phyloP scores from a whole-genome alignment of 2,329 filamentous ascomycete species.

The Monosporascus sp. region DNA sequence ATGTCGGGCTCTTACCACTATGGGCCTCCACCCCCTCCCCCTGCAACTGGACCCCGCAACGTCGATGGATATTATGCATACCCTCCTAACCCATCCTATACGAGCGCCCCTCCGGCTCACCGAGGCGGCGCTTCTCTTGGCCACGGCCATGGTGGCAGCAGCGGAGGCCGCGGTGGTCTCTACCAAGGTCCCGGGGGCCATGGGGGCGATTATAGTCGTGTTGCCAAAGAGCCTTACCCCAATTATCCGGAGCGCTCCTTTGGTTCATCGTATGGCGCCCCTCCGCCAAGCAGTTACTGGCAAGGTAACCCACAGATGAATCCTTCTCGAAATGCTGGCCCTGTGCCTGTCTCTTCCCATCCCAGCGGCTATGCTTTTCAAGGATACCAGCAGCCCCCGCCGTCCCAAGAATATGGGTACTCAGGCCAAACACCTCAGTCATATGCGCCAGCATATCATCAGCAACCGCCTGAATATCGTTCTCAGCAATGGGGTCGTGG shows the following conservation, averaged over 20 bases:
- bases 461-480: conserved; percentile 31
- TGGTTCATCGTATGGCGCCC: conserved; percentile 17
- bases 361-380: conserved; percentile 30
- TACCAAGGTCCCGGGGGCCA: conserved; percentile 13
- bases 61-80: conserved; percentile 10
- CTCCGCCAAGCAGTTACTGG: conserved; percentile 26
- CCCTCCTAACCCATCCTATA: conserved; percentile 29
- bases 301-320: conserved; percentile 24
- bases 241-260: conserved; percentile 6
- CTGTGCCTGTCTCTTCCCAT: conserved; percentile 39
- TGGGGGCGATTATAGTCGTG: conserved; percentile 20
- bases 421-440: conserved; percentile 17
- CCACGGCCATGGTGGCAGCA: conserved; percentile 15
- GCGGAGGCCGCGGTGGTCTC: conserved; percentile 16
- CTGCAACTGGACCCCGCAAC: conserved; percentile 15
- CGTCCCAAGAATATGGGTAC: conserved; percentile 36
- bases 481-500: conserved; percentile 42
- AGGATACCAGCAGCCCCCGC: conserved; percentile 33
- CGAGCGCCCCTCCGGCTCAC: conserved; percentile 34
- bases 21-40: conserved; percentile 24
- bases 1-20: conserved; percentile 2
- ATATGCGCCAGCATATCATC: conserved; percentile 36
- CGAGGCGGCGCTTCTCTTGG: conserved; percentile 17
- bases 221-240: conserved; percentile 1
- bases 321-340: conserved; percentile 23